Evolutionary conservation across 1,139 yeast genomes (phyloP).

Genomic region (Saccharomyces hybrid): DNA sequence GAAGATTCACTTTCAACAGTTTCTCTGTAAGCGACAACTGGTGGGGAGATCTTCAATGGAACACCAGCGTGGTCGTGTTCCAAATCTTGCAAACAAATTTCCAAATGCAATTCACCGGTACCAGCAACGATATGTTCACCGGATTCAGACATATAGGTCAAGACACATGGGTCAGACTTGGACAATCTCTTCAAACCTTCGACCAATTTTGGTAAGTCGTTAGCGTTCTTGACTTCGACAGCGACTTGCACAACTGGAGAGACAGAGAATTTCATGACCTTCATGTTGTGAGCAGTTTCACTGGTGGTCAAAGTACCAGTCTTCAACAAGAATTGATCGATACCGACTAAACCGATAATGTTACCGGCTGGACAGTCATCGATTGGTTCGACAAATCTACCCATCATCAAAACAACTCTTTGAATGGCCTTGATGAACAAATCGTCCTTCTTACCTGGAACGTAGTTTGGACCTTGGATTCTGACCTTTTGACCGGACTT

Average conservation of each 20-base stretch:
- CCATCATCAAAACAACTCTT: conserved; percentile 99
- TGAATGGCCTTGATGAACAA: conserved; percentile 95
- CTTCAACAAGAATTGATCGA: conserved; percentile 98
- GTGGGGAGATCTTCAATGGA: conserved; percentile 95
- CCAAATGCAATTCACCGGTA: conserved; percentile 99
- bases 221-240: conserved; percentile 98
- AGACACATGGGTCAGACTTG: conserved; percentile 98
- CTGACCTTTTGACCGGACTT: conserved; percentile 98
- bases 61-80: conserved; percentile 99
- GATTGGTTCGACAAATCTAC: conserved; percentile 94
- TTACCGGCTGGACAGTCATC: conserved; percentile 99
- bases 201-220: conserved; percentile 98
- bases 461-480: conserved; percentile 99
- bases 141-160: conserved; percentile 77
- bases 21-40: conserved; percentile 98
- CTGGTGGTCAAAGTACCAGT: conserved; percentile 98
- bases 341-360: conserved; percentile 99
- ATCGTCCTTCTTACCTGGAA: conserved; percentile 97
- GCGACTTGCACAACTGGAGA: conserved; percentile 98
- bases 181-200: conserved; percentile 99
- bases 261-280: conserved; percentile 99
- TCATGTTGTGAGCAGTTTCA: conserved; percentile 97
- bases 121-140: conserved; percentile 99
- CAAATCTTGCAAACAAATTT: conserved; percentile 92
- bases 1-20: conserved; percentile 91